Evolutionary conservation across 345 rosid species (phyloP).

Genomic region (Rhizophora apiculata): DNA sequence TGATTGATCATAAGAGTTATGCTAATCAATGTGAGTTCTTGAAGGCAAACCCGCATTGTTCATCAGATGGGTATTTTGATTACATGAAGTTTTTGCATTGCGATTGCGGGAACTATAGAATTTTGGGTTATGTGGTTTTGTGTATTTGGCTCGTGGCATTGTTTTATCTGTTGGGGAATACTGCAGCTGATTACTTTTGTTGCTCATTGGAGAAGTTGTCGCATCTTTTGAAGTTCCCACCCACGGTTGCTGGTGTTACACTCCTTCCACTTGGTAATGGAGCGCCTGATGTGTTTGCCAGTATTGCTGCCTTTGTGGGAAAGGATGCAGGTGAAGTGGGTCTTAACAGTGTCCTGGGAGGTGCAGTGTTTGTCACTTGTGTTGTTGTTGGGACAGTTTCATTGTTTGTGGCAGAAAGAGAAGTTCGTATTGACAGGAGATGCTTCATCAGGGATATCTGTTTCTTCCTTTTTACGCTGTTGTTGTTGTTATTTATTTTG

Average conservation of each 20-base stretch:
- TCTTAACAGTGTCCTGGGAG: constrained; percentile 85
- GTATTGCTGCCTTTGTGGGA: constrained; percentile 87
- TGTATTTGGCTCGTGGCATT: constrained; percentile 71
- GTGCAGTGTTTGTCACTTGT: constrained; percentile 83
- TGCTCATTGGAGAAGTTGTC: constrained; percentile 86
- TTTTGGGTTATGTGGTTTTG: constrained; percentile 51
- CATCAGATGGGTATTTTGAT: constrained; percentile 71
- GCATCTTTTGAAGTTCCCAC: constrained; percentile 61
- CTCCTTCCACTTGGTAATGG: constrained; percentile 95
- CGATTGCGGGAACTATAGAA: constrained; percentile 43
- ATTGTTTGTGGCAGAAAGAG: constrained; percentile 58
- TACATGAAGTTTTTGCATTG: constrained; percentile 79
- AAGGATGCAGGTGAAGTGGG: constrained; percentile 74
- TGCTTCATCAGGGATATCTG: constrained; percentile 78
- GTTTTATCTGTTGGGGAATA: constrained; percentile 86
- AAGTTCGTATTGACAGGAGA: constrained; percentile 64
- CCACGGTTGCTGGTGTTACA: constrained; percentile 83
- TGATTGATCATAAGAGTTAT: constrained; percentile 19
- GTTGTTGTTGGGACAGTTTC: constrained; percentile 82
- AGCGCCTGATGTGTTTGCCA: constrained; percentile 91
- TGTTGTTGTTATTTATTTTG: constrained; percentile 52
- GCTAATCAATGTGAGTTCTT: constrained; percentile 43
- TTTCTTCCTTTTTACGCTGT: constrained; percentile 66
- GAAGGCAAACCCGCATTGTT: constrained; percentile 61
- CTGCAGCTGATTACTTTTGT: constrained; percentile 91